Base-by-base conservation (phyloP, 192 early-diverging fungal genomes). In the Podila epicladia region DNA sequence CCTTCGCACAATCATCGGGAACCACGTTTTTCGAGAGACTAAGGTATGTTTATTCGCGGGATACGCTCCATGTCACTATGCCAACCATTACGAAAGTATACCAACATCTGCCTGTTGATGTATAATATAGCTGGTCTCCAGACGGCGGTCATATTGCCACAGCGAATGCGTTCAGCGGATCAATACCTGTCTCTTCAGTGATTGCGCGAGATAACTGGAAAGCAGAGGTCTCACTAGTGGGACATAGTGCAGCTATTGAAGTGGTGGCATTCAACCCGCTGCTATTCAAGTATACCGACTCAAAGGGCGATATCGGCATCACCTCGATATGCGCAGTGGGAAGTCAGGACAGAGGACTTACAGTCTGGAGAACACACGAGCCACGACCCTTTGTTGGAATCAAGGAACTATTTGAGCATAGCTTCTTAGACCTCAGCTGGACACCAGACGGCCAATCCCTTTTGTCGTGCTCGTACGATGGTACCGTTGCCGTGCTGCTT, bases 91-190 rank as follows among this genome's bases (percentile, higher is more conserved):
- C 20, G 24, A 7, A 19, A 7, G n/a, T 8, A 1, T 20, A 4
- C 20, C 51, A 8, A 48, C 31, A 24, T 45, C 8, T 38, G 33
- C 2, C 38, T 9, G 8, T 35, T 59, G 24, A 32, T 7, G 63
- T n/a, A 26, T 58, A 17, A 24, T n/a, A 33, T 15, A 12, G 95
- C 70, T 99, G 97, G 97, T 92, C 95, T n/a, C 98, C 98, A 4
- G 96, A 97, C 67, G 98, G 98, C n/a, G 89, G 88, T n/a, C 93
- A 90, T 73, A 87, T 99, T n/a, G 95, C 92, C 2, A 87, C 93
- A 19, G 95, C 95, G 24, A 97, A 97, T 80, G 97, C 95, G 1
- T 94, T 93, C 68, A 96, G 93, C 61, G 92, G 91, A 28, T 82
- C 83, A 35, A 86, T 93, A 57, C 93, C 92, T 35, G 88, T 95